Evolutionary conservation across 495 filamentous ascomycete genomes (phyloP).

Genomic region (Margaritispora aquatica): DNA sequence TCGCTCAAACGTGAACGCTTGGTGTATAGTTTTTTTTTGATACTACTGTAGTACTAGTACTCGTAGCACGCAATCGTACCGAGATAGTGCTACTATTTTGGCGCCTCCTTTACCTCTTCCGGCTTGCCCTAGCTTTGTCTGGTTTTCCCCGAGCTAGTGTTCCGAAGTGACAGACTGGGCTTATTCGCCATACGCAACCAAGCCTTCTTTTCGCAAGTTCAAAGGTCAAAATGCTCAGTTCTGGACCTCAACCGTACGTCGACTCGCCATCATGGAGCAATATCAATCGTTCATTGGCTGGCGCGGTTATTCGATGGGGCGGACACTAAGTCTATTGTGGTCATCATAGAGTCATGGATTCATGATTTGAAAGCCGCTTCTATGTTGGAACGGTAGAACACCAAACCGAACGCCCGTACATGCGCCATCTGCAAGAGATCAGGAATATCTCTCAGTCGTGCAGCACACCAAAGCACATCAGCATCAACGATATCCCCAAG

Average conservation of each 20-base stretch:
- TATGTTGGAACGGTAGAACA: not conserved
- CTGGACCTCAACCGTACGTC: not conserved
- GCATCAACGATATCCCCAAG: not conserved
- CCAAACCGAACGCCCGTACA: not conserved
- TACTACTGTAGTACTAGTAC: not conserved
- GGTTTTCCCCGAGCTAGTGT: not conserved
- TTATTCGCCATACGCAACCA: too few relatives aligned
- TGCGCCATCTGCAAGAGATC: not conserved
- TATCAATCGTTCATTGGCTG: not conserved
- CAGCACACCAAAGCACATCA: not conserved
- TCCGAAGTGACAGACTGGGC: too few relatives aligned
- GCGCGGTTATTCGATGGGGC: not conserved
- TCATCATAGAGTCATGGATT: constrained; percentile 17
- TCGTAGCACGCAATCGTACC: constrained; percentile 16
- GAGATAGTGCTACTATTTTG: not conserved
- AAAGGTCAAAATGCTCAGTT: not conserved
- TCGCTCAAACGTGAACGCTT: not conserved
- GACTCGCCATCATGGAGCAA: not conserved
- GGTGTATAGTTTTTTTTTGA: not conserved
- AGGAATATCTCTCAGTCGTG: too few relatives aligned
- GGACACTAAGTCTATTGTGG: constrained; percentile 4
- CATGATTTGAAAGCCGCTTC: constrained; percentile 17
- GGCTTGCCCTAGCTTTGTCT: not conserved
- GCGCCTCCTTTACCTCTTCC: not conserved
- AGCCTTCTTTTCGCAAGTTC: not conserved